phyloP scores from a whole-genome alignment of 305 asterid genomes.

The Fraxinus velutina region DNA sequence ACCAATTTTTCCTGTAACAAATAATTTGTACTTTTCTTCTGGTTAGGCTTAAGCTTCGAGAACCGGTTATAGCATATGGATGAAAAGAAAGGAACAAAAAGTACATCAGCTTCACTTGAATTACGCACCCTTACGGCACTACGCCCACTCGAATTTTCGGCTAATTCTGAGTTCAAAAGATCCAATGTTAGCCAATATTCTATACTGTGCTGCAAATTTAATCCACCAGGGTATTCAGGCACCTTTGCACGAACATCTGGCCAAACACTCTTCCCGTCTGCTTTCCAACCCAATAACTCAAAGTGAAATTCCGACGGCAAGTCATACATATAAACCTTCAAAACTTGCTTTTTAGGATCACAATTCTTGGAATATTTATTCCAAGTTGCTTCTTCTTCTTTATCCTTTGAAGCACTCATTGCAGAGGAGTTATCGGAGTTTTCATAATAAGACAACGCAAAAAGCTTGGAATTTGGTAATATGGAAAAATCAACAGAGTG shows the following conservation, averaged over 20 bases:
- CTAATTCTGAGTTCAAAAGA: slow-evolving; percentile 56
- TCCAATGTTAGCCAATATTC: slow-evolving; percentile 89
- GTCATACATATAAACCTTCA: slow-evolving; percentile 84
- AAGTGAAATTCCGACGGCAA: slow-evolving; percentile 81
- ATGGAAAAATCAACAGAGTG: slow-evolving; percentile 40
- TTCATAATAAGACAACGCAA: slow-evolving; percentile 22
- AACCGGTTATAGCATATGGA: slow-evolving; percentile 71
- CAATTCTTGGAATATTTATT: slow-evolving; percentile 25
- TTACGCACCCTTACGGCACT: slow-evolving; percentile 57
- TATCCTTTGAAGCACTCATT: slow-evolving; percentile 4
- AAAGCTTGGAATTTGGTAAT: slow-evolving; percentile 49
- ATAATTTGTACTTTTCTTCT: slow-evolving; percentile 43
- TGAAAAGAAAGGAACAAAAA: slow-evolving; percentile 83
- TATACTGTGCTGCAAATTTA: slow-evolving; percentile 88
- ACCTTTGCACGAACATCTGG: slow-evolving; percentile 57
- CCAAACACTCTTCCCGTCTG: slow-evolving; percentile 54
- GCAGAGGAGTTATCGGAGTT: slow-evolving; percentile 22
- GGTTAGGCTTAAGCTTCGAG: slow-evolving; percentile 45
- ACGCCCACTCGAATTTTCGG: slow-evolving; percentile 34
- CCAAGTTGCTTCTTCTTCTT: slow-evolving; percentile 5
- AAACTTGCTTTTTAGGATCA: slow-evolving; percentile 31
- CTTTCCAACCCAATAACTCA: slow-evolving; percentile 61
- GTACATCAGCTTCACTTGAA: slow-evolving; percentile 80
- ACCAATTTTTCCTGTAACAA: slow-evolving; percentile 73
- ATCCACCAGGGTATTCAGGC: slow-evolving; percentile 84